Conservation (phyloP, 495 filamentous ascomycete genomes). For the Hyaloscypha bicolor region DNA sequence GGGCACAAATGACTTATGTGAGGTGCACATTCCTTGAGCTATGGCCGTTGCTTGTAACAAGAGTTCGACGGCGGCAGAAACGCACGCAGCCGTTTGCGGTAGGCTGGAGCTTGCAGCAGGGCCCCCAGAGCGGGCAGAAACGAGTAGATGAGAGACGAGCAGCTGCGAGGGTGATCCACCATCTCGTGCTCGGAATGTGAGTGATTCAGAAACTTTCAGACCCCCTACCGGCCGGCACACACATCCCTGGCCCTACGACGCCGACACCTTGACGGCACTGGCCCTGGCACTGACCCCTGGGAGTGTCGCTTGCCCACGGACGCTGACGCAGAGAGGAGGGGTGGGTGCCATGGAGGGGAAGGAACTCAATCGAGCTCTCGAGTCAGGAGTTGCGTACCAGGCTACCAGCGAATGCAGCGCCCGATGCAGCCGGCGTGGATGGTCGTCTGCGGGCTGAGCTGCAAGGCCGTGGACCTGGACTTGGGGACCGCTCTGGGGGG, state of each 20-base stretch:
- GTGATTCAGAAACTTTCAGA: conserved; percentile 22
- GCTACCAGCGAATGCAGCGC: no score
- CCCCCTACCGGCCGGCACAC: conserved; percentile 16
- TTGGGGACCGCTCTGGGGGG: no score
- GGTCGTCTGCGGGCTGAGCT: no score
- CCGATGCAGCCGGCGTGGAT: no score
- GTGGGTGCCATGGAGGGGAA: neutral
- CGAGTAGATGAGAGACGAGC: conserved; percentile 18
- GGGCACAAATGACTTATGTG: conserved; percentile 29
- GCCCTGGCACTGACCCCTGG: conserved; percentile 1
- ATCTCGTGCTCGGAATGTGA: conserved; percentile 29
- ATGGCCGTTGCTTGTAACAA: conserved; percentile 29
- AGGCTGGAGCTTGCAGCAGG: conserved; percentile 12
- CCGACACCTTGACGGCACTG: conserved; percentile 3
- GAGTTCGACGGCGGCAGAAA: conserved; percentile 9
- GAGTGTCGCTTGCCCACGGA: neutral
- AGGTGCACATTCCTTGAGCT: conserved; percentile 19
- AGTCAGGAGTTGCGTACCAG: no score
- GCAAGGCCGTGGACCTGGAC: no score
- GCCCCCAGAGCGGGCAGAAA: conserved; percentile 24
- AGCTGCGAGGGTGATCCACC: conserved; percentile 35
- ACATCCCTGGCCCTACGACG: neutral
- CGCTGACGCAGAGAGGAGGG: neutral
- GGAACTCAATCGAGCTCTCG: no score
- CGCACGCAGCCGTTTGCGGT: conserved; percentile 18